Base-by-base conservation (phyloP, 805 yeast species). In the Barnettozyma vustinii region DNA sequence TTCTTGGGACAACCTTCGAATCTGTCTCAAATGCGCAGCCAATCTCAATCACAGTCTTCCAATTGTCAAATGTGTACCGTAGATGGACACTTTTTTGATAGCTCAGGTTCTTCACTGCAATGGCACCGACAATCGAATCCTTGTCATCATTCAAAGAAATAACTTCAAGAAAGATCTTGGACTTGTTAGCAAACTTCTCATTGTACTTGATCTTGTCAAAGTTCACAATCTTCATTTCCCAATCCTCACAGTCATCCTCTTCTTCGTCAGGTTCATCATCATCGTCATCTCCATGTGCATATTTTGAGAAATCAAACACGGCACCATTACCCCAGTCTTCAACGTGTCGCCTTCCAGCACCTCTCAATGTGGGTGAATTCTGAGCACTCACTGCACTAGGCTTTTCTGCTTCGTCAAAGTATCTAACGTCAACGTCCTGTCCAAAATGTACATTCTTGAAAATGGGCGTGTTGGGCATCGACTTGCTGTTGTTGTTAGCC, bases 391-490 rank as follows among this genome's bases (percentile, higher is more conserved):
- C 86, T 2, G 89, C 84, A 4, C 78, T 72, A 15, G 98, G 97
- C 47, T 76, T 78, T 61, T 89, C 96, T 48, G 75, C 75, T 55
- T 80, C 77, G 52, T 80, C 75, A 62, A 88, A 90, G 64, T 84
- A 87, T 49, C 84, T 76, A 23, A 88, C 84, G 55, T 86, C 87
- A 19, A 73, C 77, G 30, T 73, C 78, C 40, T 79, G 74, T 44
- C 86, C 90, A 62, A 89, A 89, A 71, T 88, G 96, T 8, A 89
- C 97, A 62, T 79, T 85, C 60, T 82, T 83, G 61, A 76, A 76
- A 3, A 81, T 77, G 18, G 86, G 90, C 9, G 77, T 72, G 1
- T 74, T 58, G 1, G 83, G 83, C 50, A 77, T 61, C 2, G 81
- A 76, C 54, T 63, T 69, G 13, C 73, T 64, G 18, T 61, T 30